Conservation (phyloP, 768 basidiomycete genomes). For the Neoboletus subvelutipes region DNA sequence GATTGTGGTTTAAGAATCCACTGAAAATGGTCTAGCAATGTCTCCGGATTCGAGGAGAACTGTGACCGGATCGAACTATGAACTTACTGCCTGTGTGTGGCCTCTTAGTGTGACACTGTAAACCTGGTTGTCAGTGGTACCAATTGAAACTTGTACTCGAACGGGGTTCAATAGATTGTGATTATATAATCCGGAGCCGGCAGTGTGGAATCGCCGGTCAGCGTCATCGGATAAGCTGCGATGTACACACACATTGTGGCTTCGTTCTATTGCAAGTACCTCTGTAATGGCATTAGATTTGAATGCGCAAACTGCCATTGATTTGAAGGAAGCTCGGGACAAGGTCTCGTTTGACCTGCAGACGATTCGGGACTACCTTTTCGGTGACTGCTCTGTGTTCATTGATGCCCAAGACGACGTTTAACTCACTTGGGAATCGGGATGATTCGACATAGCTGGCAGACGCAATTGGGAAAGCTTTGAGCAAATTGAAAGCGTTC, state of each 20-base stretch:
- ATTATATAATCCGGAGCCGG: not conserved
- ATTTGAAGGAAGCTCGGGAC: conserved; percentile 52
- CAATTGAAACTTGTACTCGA: too few species aligned
- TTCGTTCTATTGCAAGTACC: not conserved
- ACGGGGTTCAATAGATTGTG: too few species aligned
- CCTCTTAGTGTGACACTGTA: too few species aligned
- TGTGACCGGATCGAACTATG: too few species aligned
- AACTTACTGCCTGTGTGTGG: too few species aligned
- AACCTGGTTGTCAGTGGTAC: too few species aligned
- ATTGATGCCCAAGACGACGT: not conserved
- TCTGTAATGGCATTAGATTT: conserved; percentile 23
- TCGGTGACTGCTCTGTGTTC: conserved; percentile 39
- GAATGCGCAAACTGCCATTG: conserved; percentile 48
- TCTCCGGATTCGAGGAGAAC: too few species aligned
- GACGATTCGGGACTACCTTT: conserved; percentile 47
- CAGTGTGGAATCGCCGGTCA: not conserved
- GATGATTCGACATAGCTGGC: conserved; percentile 41
- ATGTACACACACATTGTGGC: not conserved
- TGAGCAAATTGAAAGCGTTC: conserved; percentile 41
- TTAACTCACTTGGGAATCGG: not conserved
- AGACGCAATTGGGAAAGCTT: conserved; percentile 49
- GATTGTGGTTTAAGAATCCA: too few species aligned
- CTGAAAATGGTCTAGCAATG: too few species aligned
- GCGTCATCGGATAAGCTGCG: not conserved
- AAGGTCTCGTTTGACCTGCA: conserved; percentile 42